Conservation (phyloP, 177 flowering plant species). For the Vitis hybrid region DNA sequence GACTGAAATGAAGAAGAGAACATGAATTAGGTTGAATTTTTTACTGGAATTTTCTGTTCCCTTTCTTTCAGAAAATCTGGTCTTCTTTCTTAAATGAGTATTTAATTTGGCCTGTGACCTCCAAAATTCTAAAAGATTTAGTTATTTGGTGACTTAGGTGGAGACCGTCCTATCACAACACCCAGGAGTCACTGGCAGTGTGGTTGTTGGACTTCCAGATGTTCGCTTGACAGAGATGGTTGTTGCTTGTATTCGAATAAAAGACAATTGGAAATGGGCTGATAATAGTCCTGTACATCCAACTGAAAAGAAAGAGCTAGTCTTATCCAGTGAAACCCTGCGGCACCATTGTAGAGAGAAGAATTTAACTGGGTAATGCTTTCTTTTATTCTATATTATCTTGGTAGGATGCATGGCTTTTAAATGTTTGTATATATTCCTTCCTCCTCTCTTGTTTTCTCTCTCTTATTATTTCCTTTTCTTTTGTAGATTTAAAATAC, state of each 20-base stretch:
- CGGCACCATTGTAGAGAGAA: slow-evolving; percentile 47
- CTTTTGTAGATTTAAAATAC: slow-evolving; percentile 77
- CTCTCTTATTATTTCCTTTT: background rate
- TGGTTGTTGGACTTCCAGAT: slow-evolving; percentile 71
- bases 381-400: background rate
- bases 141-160: slow-evolving; percentile 43
- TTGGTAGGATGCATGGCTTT: background rate
- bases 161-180: slow-evolving; percentile 66
- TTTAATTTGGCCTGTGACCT: background rate
- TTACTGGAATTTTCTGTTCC: background rate
- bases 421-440: background rate
- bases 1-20: background rate
- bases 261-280: slow-evolving; percentile 64
- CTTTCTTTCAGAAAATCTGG: background rate
- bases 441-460: background rate
- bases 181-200: slow-evolving; percentile 56
- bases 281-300: slow-evolving; percentile 14
- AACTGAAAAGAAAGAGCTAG: slow-evolving; percentile 7
- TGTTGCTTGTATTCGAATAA: slow-evolving; percentile 62
- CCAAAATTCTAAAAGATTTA: background rate
- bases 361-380: slow-evolving; percentile 54
- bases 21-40: background rate
- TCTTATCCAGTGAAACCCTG: slow-evolving; percentile 46
- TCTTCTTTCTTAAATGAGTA: background rate
- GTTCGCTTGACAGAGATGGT: slow-evolving; percentile 77